Evolutionary conservation across 139 green algal species (phyloP).

Genomic region (Tetradesmus obliquus): DNA sequence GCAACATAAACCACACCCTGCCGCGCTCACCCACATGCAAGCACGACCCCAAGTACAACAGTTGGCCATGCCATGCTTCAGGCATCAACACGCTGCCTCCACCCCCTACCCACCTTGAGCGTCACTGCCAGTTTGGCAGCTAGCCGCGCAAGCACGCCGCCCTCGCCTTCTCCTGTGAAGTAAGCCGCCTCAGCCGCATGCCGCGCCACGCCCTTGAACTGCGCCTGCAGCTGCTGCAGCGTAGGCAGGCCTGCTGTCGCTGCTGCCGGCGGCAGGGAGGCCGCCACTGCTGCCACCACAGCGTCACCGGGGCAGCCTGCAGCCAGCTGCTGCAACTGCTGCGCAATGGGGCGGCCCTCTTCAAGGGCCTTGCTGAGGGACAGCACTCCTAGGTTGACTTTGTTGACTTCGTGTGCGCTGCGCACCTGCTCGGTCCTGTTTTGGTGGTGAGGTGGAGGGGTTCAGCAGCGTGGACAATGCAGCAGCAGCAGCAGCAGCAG

Average conservation of each 20-base stretch:
- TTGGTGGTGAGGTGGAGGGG: not conserved
- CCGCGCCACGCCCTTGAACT: not conserved
- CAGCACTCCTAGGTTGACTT: slow-evolving; percentile 18
- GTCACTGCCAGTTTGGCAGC: slow-evolving; percentile 9
- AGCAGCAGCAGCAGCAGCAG: not conserved
- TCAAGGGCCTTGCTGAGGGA: slow-evolving; percentile 28
- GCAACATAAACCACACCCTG: too few relatives aligned
- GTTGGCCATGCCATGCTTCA: too few relatives aligned
- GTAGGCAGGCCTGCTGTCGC: not conserved
- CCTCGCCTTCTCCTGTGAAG: slow-evolving; percentile 11
- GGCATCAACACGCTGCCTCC: too few relatives aligned
- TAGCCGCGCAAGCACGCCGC: not conserved
- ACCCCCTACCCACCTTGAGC: not conserved
- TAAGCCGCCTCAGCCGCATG: slow-evolving; percentile 6
- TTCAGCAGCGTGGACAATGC: not conserved
- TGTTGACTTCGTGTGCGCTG: slow-evolving; percentile 17
- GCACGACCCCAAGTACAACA: too few relatives aligned
- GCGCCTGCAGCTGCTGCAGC: slow-evolving; percentile 35
- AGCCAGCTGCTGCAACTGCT: slow-evolving; percentile 30
- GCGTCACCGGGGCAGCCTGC: slow-evolving; percentile 22
- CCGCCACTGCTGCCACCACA: slow-evolving; percentile 10
- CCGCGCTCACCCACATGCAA: too few relatives aligned
- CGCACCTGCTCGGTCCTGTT: slow-evolving; percentile 22
- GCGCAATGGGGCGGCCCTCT: slow-evolving; percentile 6
- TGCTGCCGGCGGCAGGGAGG: slow-evolving; percentile 24